Evolutionary conservation across 345 rosid genomes (phyloP).

Genomic region (Pugionium dolabratum): DNA sequence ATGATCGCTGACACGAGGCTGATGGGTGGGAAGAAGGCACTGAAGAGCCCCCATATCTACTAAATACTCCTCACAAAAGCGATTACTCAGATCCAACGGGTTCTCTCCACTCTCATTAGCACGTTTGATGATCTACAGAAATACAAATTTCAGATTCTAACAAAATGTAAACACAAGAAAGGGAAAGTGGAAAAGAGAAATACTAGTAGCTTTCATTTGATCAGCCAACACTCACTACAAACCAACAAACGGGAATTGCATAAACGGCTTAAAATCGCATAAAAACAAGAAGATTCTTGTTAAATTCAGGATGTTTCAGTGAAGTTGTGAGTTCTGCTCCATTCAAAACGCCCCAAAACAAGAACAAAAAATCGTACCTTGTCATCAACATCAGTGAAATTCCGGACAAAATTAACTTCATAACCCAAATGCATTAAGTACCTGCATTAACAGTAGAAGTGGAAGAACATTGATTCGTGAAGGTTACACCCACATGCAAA

Average conservation of each 20-base stretch:
- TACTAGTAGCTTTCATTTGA: too few relatives aligned
- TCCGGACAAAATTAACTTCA: slow-evolving; percentile 76
- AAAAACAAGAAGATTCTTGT: neutral
- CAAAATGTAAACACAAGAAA: neutral
- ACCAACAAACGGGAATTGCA: too few relatives aligned
- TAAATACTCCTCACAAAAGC: slow-evolving; percentile 73
- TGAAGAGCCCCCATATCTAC: slow-evolving; percentile 71
- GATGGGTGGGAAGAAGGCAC: slow-evolving; percentile 78
- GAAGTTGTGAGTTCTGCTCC: too few relatives aligned
- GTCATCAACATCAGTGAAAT: slow-evolving; percentile 94
- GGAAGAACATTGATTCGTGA: neutral
- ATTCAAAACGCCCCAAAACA: neutral
- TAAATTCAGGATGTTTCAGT: too few relatives aligned
- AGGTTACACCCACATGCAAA: too few relatives aligned
- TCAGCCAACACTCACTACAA: too few relatives aligned
- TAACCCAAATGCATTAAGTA: slow-evolving; percentile 65
- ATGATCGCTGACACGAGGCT: slow-evolving; percentile 78
- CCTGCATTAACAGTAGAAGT: slow-evolving; percentile 30
- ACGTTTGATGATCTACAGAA: slow-evolving; percentile 56
- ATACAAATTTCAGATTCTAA: neutral
- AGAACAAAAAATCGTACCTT: slow-evolving; percentile 51
- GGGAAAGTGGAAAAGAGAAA: neutral
- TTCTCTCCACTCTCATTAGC: slow-evolving; percentile 58
- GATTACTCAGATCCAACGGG: slow-evolving; percentile 53
- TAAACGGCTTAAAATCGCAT: neutral